Base-by-base conservation (phyloP, 2,329 filamentous ascomycete species). In the Diaporthe sp. region DNA sequence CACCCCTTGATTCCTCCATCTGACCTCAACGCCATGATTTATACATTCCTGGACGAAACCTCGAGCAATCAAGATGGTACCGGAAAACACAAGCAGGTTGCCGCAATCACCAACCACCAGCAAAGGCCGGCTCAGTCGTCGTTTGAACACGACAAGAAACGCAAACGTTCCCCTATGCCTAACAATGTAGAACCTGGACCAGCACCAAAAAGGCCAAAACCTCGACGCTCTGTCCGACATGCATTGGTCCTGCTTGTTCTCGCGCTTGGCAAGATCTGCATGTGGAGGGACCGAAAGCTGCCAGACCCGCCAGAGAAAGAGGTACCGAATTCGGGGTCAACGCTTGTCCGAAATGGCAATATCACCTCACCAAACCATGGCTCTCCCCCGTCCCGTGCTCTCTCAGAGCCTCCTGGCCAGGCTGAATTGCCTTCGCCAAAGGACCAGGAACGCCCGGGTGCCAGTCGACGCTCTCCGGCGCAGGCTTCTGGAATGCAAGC, bases 251-350 rank as follows among this genome's bases (percentile, higher is more conserved):
- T 98, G 3, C 87, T 96, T 5, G 91, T 98, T 1, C 87, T 98
- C 71, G 96, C 96, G 0, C 85, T 99, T 8, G 97, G 97, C 25
- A 95, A 95, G 79, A 93, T 98, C 17, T 96, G 94, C 78, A 81
- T 86, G 12, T 83, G 88, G 77, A 87, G 86, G 58, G 86, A 87
- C 0, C 78, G 66, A 10, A 85, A 84, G 76, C 85, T 92, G 4
- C 90, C 90, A 0, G 90, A 92, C 68, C 85, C 93, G 10, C 87
- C 86, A 22, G 87, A 90, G 74, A 82, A 81, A 66, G 85, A 83
- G 59, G 73, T 75, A 22, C 82, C 78, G 55, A 78, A 78, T 77
- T 83, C 81, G 75, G 81, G 79, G 74, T 86, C 84, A 17, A 85
- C 82, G 37, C 78, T 81, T 68, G 82, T 86, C 66, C 86, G 88